Evolutionary conservation across 345 rosid species (phyloP).

Genomic region (Camelina sativa): DNA sequence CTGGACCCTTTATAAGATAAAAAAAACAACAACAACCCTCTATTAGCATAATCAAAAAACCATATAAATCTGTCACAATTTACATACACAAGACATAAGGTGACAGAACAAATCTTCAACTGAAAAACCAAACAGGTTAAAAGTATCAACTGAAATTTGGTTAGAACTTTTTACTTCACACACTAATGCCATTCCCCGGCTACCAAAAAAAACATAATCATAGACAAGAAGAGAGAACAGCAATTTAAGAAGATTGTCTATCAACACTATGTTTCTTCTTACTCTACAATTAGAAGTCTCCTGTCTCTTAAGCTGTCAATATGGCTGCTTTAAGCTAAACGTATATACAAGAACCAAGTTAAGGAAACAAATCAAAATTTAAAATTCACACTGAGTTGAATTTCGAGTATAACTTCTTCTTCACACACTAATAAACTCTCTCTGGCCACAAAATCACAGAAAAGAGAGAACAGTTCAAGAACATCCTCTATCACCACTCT

Average conservation of each 20-base stretch:
- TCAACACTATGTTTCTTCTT: slow-evolving; percentile 8
- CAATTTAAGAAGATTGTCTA: slow-evolving; percentile 9
- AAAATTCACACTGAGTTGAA: background rate
- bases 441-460: background rate
- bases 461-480: background rate
- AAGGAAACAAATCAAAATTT: background rate
- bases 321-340: slow-evolving; percentile 1
- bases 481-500: background rate
- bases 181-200: background rate
- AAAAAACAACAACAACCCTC: background rate
- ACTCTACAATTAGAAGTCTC: background rate
- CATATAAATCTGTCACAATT: slow-evolving; percentile 3
- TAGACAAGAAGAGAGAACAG: background rate
- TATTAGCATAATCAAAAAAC: background rate
- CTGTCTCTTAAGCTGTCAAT: background rate
- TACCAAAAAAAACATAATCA: background rate
- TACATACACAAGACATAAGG: slow-evolving; percentile 16
- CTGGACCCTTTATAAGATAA: slow-evolving; percentile 64
- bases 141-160: background rate
- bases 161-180: slow-evolving; percentile 4
- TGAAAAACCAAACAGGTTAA: background rate
- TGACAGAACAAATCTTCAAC: background rate
- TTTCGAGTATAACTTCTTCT: background rate
- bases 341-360: background rate
- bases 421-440: background rate